These are phyloP conservation scores for Hordeum marinum DNA, from an alignment of 176 grass and related monocot species.

Conservation along the genomic window DNA sequence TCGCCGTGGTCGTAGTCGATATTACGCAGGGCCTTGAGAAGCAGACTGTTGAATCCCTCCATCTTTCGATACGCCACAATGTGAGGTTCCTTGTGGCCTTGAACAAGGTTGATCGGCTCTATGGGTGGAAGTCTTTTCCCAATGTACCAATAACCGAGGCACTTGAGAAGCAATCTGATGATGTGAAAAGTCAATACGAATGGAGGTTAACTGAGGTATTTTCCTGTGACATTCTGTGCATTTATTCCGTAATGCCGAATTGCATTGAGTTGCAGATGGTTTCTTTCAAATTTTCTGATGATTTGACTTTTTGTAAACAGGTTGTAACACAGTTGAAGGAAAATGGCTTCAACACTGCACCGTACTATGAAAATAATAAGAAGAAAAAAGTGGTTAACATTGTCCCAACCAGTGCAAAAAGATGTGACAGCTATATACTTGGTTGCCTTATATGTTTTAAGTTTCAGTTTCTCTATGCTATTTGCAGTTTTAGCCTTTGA, in stretches of 20 bases:
- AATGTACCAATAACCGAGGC: constrained; percentile 54
- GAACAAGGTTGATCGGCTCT: constrained; percentile 74
- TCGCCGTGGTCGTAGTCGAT: constrained; percentile 63
- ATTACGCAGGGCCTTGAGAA: constrained; percentile 61
- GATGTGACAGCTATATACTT: background rate
- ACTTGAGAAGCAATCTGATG: constrained; percentile 39
- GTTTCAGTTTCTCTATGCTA: background rate
- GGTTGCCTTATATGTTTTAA: background rate
- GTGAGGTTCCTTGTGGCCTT: constrained; percentile 62
- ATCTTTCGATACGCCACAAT: constrained; percentile 45
- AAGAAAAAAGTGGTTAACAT: background rate
- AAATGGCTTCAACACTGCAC: background rate
- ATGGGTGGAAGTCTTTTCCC: constrained; percentile 53
- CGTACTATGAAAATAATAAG: background rate
- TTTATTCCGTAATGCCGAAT: background rate
- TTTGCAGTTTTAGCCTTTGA: background rate
- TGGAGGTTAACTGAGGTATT: constrained; percentile 59
- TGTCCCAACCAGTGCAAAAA: background rate
- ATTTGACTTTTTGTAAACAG: background rate
- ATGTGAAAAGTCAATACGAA: constrained; percentile 55
- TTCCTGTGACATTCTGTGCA: background rate
- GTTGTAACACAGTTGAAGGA: background rate
- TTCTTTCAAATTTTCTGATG: background rate
- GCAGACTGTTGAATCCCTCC: constrained; percentile 65
- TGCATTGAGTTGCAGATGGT: background rate